phyloP scores from a whole-genome alignment of 352 stramenopile species.

The Blastocystis sp. region DNA sequence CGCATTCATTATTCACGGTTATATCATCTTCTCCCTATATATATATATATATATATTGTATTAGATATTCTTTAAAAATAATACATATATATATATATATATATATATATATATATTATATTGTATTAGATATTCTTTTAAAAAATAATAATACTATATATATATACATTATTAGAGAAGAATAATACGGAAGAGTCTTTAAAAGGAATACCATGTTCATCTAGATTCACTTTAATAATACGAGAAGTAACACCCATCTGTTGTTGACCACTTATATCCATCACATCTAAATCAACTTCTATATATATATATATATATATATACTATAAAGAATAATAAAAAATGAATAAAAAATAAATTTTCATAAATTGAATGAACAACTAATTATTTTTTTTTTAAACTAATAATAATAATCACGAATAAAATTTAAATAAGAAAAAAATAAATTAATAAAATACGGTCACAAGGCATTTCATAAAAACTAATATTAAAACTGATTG shows the following conservation, averaged over 20 bases:
- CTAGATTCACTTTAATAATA: slow-evolving; percentile 16
- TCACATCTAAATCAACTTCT: slow-evolving; percentile 28
- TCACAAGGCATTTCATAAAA: slow-evolving; percentile 16
- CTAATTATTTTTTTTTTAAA: too few species aligned
- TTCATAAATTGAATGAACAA: too few species aligned
- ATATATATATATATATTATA: neutral
- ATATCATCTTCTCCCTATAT: too few species aligned
- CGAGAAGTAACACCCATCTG: slow-evolving; percentile 33
- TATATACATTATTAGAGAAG: slow-evolving; percentile 12
- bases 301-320: too few species aligned
- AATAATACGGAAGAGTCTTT: slow-evolving; percentile 11
- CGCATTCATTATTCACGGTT: too few species aligned
- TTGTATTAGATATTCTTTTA: slow-evolving; percentile 10
- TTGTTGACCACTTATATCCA: slow-evolving; percentile 34
- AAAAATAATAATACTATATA: neutral
- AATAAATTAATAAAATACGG: neutral
- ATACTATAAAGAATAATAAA: too few species aligned
- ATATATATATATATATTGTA: too few species aligned
- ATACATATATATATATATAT: slow-evolving; percentile 19
- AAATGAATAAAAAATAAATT: too few species aligned
- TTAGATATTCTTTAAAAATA: too few species aligned
- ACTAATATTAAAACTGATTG: slow-evolving; percentile 33
- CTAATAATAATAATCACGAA: too few species aligned
- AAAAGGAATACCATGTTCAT: slow-evolving; percentile 11
- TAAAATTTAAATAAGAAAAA: too few species aligned